A percentile compares a stretch with the other conserved stretches of the same genome.
Evolutionary conservation across 305 asterid genomes (phyloP).

Genomic region (Solanum hybrid): DNA sequence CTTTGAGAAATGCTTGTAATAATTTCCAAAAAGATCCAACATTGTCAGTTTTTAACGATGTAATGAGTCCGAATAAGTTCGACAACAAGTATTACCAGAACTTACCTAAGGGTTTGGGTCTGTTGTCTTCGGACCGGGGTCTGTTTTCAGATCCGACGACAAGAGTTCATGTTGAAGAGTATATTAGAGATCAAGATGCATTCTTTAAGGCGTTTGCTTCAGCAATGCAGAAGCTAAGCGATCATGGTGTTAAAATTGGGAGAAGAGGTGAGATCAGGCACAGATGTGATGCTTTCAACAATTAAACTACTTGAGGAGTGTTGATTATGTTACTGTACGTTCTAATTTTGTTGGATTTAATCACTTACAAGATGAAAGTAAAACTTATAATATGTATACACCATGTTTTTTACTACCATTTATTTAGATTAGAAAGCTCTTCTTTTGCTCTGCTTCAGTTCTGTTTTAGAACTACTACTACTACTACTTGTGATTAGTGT

Average conservation of each 20-base stretch:
- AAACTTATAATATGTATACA: constrained; percentile 1
- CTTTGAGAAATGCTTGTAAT: constrained; percentile 48
- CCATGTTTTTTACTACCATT: not conserved
- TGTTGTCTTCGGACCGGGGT: constrained; percentile 50
- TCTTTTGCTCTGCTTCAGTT: not conserved
- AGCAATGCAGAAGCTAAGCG: constrained; percentile 73
- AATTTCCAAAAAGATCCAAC: constrained; percentile 51
- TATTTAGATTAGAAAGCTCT: not conserved
- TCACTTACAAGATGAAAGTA: not conserved
- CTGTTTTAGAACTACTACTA: not conserved
- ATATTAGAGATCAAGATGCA: constrained; percentile 37
- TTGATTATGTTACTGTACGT: not conserved
- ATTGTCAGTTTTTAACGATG: constrained; percentile 61
- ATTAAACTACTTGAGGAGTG: constrained; percentile 4
- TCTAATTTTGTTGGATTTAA: not conserved
- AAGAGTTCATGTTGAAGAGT: constrained; percentile 34
- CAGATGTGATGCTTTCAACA: constrained; percentile 72
- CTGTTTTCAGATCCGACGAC: constrained; percentile 54
- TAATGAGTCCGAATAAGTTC: constrained; percentile 59
- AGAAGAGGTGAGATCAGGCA: constrained; percentile 64
- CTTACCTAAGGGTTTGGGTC: constrained; percentile 54
- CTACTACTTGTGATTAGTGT: not conserved
- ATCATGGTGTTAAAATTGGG: constrained; percentile 49
- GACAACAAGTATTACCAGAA: constrained; percentile 60
- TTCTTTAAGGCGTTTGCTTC: constrained; percentile 57